phyloP scores from a whole-genome alignment of 768 basidiomycete genomes.

The Lepiota venenata region DNA sequence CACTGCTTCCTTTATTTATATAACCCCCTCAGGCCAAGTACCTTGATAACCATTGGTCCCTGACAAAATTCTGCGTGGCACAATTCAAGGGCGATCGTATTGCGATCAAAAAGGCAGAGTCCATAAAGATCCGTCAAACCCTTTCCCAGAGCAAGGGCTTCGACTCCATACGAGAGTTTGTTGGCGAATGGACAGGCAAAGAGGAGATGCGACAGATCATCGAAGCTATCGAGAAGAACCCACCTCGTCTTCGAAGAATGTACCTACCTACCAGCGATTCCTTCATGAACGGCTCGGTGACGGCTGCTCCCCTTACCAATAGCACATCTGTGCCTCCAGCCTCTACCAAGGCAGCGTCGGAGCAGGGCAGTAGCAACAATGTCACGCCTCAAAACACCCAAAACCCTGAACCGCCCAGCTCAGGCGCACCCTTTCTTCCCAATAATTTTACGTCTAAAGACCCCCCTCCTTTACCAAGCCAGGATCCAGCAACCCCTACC shows the following conservation, averaged over 20 bases:
- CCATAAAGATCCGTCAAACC: conserved; percentile 48
- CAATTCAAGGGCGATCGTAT: conserved; percentile 75
- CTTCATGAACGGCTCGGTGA: neutral
- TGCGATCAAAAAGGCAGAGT: conserved; percentile 54
- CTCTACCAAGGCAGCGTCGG: neutral
- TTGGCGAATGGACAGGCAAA: conserved; percentile 57
- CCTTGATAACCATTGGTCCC: conserved; percentile 73
- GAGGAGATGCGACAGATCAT: conserved; percentile 57
- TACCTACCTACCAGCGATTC: conserved; percentile 22
- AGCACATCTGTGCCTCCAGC: neutral
- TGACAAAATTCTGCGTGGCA: conserved; percentile 84
- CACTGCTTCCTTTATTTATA: neutral
- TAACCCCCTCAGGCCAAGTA: conserved; percentile 58
- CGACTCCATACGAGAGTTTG: conserved; percentile 46
- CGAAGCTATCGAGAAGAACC: conserved; percentile 44
- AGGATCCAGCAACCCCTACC: conserved; percentile 1
- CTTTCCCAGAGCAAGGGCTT: conserved; percentile 63
- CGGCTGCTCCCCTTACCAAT: too few species aligned
- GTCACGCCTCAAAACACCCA: conserved; percentile 51
- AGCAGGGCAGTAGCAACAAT: conserved; percentile 3
- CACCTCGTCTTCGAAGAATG: conserved; percentile 33
- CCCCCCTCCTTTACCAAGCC: neutral
- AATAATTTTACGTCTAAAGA: conserved; percentile 22
- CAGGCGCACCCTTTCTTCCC: conserved; percentile 47
- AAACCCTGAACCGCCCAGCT: conserved; percentile 57